Evolutionary conservation across 805 yeast species (phyloP).

Genomic region (Candida insectorum): DNA sequence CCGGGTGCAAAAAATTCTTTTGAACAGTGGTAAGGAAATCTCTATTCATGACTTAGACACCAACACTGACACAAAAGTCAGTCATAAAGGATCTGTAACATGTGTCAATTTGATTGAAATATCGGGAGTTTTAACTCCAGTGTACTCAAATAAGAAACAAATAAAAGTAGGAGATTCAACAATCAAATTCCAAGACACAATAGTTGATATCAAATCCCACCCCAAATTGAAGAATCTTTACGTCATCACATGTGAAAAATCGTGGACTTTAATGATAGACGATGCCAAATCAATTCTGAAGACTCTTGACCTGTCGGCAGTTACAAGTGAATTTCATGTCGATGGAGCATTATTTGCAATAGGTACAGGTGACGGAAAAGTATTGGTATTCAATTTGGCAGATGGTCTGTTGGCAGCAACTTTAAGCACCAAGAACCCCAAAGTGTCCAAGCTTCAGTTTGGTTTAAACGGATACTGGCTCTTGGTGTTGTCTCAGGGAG

Average conservation of each 20-base stretch:
- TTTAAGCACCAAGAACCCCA: conserved; percentile 19
- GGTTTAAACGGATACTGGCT: conserved; percentile 69
- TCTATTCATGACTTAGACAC: conserved; percentile 6
- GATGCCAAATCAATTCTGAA: conserved; percentile 2
- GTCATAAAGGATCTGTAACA: conserved; percentile 15
- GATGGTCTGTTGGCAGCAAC: conserved; percentile 33
- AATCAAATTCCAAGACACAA: conserved; percentile 8
- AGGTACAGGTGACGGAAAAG: conserved; percentile 28
- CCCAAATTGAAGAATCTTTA: conserved; percentile 29
- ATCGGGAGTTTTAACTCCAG: conserved; percentile 12
- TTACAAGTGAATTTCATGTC: conserved; percentile 37
- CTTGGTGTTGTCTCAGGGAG: conserved; percentile 25
- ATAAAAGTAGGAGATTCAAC: conserved; percentile 9
- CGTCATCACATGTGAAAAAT: conserved; percentile 21
- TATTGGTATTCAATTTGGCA: conserved; percentile 39
- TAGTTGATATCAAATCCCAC: conserved; percentile 25
- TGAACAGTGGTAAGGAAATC: conserved; percentile 8
- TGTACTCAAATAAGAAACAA: conserved; percentile 18
- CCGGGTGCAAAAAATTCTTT: conserved; percentile 7
- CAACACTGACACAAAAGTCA: conserved; percentile 8
- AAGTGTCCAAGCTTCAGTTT: conserved; percentile 40
- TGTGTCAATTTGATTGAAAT: conserved; percentile 13
- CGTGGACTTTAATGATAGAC: conserved; percentile 18
- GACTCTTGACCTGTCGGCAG: conserved; percentile 5
- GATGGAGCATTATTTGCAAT: conserved; percentile 47